Evolutionary conservation across 495 filamentous ascomycete species (phyloP).

Genomic region (Clavariopsis aquatica): DNA sequence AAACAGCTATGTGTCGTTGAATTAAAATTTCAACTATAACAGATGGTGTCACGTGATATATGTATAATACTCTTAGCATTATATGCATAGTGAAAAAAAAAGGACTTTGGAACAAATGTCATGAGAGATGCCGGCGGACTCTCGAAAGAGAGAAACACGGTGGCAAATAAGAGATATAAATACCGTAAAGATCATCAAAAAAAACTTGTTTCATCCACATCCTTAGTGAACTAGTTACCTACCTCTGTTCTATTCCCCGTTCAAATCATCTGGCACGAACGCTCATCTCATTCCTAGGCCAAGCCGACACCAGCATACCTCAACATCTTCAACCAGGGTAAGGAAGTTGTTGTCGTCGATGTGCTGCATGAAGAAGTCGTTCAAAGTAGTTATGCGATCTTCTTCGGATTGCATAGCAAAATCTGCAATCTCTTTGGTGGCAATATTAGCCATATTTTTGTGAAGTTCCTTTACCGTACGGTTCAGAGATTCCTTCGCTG

Average conservation of each 20-base stretch:
- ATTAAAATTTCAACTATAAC: too few species aligned
- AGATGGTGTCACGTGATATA: too few species aligned
- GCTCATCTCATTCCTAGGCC: conserved; percentile 12
- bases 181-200: background rate
- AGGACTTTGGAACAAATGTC: too few species aligned
- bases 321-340: conserved; percentile 48
- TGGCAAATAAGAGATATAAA: background rate
- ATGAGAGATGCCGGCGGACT: too few species aligned
- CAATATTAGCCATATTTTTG: conserved; percentile 23
- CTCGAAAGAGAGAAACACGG: background rate
- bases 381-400: conserved; percentile 43
- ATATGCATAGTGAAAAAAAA: too few species aligned
- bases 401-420: conserved; percentile 44
- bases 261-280: background rate
- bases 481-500: conserved; percentile 5
- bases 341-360: conserved; percentile 49
- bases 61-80: too few species aligned
- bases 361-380: conserved; percentile 48
- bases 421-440: conserved; percentile 31
- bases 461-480: conserved; percentile 25
- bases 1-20: too few species aligned
- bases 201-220: background rate
- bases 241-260: background rate
- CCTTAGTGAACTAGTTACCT: background rate
- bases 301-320: conserved; percentile 33